Percentiles rank a stretch among this genome's conserved stretches.
These are phyloP conservation scores for Mariannaea sp. DNA, from an alignment of 2,329 filamentous ascomycete species.

Conservation along the genomic window DNA sequence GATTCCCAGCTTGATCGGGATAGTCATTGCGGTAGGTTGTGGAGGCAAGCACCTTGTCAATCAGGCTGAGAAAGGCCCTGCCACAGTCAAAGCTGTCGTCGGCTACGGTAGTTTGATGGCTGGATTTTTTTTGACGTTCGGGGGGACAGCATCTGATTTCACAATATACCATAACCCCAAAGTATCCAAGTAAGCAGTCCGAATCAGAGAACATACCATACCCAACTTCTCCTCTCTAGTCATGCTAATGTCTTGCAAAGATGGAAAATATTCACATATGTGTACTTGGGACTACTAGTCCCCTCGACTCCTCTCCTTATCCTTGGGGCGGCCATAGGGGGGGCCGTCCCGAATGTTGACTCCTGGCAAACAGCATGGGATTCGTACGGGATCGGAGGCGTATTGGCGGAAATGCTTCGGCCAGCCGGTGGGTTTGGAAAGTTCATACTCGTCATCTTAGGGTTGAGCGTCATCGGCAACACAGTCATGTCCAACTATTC, in stretches of 20 bases:
- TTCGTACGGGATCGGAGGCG: constrained; percentile 39
- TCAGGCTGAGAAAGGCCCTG: constrained; percentile 48
- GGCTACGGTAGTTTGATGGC: constrained; percentile 55
- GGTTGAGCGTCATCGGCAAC: constrained; percentile 46
- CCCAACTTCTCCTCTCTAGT: constrained; percentile 18
- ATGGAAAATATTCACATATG: constrained; percentile 35
- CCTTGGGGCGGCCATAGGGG: constrained; percentile 48
- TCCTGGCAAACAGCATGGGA: constrained; percentile 40
- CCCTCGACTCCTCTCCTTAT: constrained; percentile 43
- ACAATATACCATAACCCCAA: constrained; percentile 54
- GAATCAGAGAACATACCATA: neutral
- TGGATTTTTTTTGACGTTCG: constrained; percentile 60
- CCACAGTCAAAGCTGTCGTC: constrained; percentile 46
- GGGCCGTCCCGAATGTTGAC: constrained; percentile 40
- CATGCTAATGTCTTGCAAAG: constrained; percentile 44
- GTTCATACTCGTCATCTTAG: constrained; percentile 42
- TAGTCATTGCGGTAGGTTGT: constrained; percentile 58
- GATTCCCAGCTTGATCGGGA: constrained; percentile 58
- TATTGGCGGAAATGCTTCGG: constrained; percentile 40
- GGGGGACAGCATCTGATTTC: constrained; percentile 60
- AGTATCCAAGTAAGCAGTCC: constrained; percentile 27
- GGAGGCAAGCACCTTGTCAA: constrained; percentile 55
- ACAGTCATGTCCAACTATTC: constrained; percentile 48
- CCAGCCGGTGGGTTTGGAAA: constrained; percentile 43
- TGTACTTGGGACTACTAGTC: constrained; percentile 55